phyloP scores from a whole-genome alignment of 202 grass and related monocot species.

The Musa balbisiana region DNA sequence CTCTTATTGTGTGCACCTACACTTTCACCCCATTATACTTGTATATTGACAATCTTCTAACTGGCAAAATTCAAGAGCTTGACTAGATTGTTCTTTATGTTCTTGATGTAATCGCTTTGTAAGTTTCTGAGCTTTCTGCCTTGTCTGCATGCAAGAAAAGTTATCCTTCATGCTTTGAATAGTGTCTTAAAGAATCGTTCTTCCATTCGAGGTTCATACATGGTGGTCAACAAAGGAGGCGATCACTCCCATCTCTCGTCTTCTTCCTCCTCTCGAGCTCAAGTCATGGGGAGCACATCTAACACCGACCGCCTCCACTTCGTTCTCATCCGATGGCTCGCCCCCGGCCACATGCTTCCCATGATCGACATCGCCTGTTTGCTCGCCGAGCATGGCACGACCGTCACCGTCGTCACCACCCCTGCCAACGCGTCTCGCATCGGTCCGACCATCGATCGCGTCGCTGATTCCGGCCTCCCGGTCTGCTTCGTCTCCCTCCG shows the following conservation, averaged over 20 bases:
- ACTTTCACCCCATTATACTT: not conserved
- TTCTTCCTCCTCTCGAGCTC: no score
- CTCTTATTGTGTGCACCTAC: not conserved
- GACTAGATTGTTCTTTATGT: no score
- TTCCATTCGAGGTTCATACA: no score
- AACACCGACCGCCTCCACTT: not conserved
- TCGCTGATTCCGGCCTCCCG: not conserved
- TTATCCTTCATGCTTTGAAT: no score
- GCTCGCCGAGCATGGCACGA: not conserved
- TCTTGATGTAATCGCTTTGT: no score
- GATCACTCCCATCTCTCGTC: no score
- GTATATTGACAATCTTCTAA: not conserved
- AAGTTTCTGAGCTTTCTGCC: no score
- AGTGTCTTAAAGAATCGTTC: no score
- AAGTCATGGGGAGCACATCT: not conserved
- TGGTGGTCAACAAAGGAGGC: no score
- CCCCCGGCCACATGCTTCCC: not conserved
- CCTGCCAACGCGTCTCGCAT: not conserved
- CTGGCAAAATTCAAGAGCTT: no score
- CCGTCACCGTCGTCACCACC: constrained; percentile 1
- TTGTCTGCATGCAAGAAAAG: no score
- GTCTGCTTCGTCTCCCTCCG: not conserved
- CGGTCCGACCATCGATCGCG: not conserved
- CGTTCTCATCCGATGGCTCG: not conserved
- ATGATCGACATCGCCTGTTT: constrained; percentile 1